A percentile compares a stretch with the other conserved stretches of the same genome.
Evolutionary conservation across 495 filamentous ascomycete genomes (phyloP).

Genomic region (Xylaria palmicola): DNA sequence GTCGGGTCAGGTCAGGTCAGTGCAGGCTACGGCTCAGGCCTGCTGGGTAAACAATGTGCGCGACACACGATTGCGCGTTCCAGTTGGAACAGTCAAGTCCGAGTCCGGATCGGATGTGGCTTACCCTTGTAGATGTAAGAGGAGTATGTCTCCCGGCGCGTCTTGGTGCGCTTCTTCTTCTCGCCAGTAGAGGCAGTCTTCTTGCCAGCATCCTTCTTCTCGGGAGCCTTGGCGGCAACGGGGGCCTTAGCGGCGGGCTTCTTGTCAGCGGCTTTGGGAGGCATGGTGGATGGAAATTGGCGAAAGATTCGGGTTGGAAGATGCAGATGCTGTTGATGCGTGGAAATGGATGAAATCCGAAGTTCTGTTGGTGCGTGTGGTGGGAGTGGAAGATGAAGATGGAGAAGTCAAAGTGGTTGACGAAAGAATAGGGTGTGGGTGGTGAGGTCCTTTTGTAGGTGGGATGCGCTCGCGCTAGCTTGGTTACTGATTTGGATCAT

Average conservation of each 20-base stretch:
- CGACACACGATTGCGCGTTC: too few species aligned
- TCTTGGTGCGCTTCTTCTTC: conserved; percentile 99
- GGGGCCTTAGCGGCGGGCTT: conserved; percentile 97
- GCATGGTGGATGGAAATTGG: conserved; percentile 62
- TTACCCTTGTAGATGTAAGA: conserved; percentile 99
- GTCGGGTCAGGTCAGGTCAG: background rate
- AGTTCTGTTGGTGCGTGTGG: conserved; percentile 29
- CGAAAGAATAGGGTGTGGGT: conserved; percentile 48
- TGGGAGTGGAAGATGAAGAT: conserved; percentile 41
- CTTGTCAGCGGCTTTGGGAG: conserved; percentile 97
- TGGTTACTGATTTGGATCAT: conserved; percentile 45
- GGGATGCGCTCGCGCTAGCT: conserved; percentile 42
- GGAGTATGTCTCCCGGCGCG: conserved; percentile 99
- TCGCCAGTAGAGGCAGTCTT: conserved; percentile 95
- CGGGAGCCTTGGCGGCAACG: conserved; percentile 70
- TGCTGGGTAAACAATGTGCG: background rate
- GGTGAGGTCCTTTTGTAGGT: conserved; percentile 50
- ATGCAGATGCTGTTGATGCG: conserved; percentile 29
- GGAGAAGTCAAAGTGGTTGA: conserved; percentile 45
- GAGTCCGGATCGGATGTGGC: conserved; percentile 19
- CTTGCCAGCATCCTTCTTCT: conserved; percentile 99
- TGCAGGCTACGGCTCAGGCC: background rate
- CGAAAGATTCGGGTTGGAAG: conserved; percentile 2
- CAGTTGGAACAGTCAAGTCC: too few species aligned
- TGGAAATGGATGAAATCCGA: conserved; percentile 29